Evolutionary conservation across 228 moss, liverwort and hornwort species (phyloP).

Genomic region (Sphagnum magellanicum): DNA sequence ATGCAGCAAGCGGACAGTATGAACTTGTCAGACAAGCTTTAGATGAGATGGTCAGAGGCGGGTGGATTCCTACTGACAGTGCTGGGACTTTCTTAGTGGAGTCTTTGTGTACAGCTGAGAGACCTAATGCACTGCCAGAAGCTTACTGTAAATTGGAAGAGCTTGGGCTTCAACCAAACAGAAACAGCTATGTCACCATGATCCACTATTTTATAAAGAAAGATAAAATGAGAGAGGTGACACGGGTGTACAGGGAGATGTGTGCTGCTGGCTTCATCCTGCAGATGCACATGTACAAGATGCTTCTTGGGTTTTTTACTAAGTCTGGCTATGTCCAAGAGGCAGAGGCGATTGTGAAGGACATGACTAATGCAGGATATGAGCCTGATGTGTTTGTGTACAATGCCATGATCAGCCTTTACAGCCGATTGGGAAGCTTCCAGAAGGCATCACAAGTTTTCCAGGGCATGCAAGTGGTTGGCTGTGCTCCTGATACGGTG

Average conservation of each 20-base stretch:
- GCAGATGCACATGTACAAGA: neutral
- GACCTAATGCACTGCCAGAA: conserved; percentile 21
- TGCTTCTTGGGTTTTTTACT: neutral
- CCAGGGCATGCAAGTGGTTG: conserved; percentile 38
- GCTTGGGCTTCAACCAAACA: conserved; percentile 12
- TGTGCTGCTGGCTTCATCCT: neutral
- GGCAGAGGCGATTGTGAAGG: conserved; percentile 28
- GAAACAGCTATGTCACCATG: conserved; percentile 20
- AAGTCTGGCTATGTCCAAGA: neutral
- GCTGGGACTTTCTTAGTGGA: conserved; percentile 15
- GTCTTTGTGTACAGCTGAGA: conserved; percentile 15
- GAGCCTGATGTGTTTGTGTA: conserved; percentile 33
- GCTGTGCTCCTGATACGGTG: conserved; percentile 33
- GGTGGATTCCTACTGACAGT: conserved; percentile 8
- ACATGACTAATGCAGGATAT: conserved; percentile 41
- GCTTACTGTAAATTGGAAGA: conserved; percentile 12
- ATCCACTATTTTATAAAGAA: conserved; percentile 24
- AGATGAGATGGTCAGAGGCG: conserved; percentile 23
- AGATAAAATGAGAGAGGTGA: conserved; percentile 26
- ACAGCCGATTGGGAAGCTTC: conserved; percentile 27
- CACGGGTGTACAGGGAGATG: conserved; percentile 14
- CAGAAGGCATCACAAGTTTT: conserved; percentile 36
- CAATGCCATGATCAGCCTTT: conserved; percentile 48
- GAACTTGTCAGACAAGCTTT: conserved; percentile 16
- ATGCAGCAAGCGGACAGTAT: conserved; percentile 24